These are phyloP conservation scores for Hypholoma fasciculare DNA, from an alignment of 768 basidiomycete species.

Conservation along the genomic window DNA sequence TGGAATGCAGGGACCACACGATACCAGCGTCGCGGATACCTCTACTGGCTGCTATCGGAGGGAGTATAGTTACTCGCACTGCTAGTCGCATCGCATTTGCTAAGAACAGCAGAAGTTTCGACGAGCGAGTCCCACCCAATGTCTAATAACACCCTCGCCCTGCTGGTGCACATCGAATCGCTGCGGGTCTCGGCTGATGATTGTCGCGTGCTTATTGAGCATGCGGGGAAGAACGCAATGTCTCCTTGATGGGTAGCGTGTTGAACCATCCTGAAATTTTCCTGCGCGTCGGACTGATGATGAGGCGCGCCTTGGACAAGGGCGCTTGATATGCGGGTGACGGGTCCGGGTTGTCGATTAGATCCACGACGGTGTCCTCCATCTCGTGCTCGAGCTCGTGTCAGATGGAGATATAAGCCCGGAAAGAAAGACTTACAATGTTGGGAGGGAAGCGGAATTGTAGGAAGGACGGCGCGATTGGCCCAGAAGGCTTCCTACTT, in stretches of 20 bases:
- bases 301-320: conserved; percentile 35
- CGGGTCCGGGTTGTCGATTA: conserved; percentile 48
- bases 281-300: conserved; percentile 57
- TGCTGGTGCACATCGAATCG: conserved; percentile 54
- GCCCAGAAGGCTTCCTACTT: conserved; percentile 34
- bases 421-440: conserved; percentile 45
- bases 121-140: conserved; percentile 69
- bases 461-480: conserved; percentile 58
- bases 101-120: conserved; percentile 72
- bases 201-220: conserved; percentile 68
- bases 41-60: conserved; percentile 82
- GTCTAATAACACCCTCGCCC: conserved; percentile 67
- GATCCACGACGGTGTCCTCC: conserved; percentile 9
- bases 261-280: conserved; percentile 63
- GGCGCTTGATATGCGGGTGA: conserved; percentile 18
- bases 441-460: conserved; percentile 70
- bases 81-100: conserved; percentile 76
- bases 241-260: conserved; percentile 73
- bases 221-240: conserved; percentile 63
- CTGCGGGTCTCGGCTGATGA: conserved; percentile 69
- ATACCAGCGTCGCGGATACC: conserved; percentile 70
- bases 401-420: background rate
- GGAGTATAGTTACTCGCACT: conserved; percentile 85
- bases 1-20: conserved; percentile 44
- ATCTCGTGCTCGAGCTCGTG: conserved; percentile 3